These are phyloP conservation scores for Arabidopsis lyrata DNA, from an alignment of 441 rosid genomes.

Conservation along the genomic window DNA sequence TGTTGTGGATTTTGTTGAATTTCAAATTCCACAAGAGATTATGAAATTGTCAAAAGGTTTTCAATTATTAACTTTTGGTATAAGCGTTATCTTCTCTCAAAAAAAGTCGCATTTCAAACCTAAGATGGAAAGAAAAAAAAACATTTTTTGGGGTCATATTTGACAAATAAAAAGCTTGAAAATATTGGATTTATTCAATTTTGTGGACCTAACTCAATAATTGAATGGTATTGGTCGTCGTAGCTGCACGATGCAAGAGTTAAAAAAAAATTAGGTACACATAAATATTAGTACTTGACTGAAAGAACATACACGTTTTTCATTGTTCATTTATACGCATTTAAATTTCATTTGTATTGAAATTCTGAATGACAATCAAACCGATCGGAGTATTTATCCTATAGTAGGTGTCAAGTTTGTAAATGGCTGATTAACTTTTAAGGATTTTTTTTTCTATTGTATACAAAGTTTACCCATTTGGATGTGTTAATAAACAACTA, in stretches of 20 bases:
- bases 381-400: too few relatives aligned
- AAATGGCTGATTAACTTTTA: too few relatives aligned
- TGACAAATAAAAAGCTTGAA: constrained; percentile 27
- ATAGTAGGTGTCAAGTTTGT: too few relatives aligned
- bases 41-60: background rate
- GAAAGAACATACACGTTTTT: background rate
- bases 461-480: background rate
- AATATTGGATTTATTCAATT: constrained; percentile 14
- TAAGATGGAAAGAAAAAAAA: too few relatives aligned
- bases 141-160: constrained; percentile 6
- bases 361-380: background rate
- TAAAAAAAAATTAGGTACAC: too few relatives aligned
- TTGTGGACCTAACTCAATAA: constrained; percentile 11
- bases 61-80: background rate
- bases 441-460: too few relatives aligned
- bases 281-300: constrained; percentile 4
- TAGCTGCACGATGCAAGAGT: background rate
- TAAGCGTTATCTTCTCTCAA: background rate
- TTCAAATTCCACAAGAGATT: background rate
- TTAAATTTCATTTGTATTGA: background rate
- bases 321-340: background rate
- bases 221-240: constrained; percentile 8
- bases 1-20: background rate
- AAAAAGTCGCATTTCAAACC: too few relatives aligned
- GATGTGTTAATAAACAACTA: background rate